These are phyloP conservation scores for Cinnamomum micranthum DNA, from an alignment of 164 flowering plant genomes.

Conservation along the genomic window DNA sequence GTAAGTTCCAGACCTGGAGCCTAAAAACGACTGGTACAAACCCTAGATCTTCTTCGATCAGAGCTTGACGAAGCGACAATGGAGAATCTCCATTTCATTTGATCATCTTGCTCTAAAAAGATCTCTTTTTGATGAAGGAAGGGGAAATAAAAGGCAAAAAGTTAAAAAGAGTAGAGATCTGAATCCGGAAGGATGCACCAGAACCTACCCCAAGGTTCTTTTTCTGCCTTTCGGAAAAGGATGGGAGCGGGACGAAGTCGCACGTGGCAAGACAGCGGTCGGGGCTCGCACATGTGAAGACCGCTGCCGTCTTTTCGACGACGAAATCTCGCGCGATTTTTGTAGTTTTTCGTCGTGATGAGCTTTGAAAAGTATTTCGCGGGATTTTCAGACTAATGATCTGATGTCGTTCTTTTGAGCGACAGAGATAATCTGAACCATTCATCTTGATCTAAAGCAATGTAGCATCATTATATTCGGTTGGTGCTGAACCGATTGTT, in stretches of 20 bases:
- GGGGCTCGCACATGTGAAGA: constrained; percentile 17
- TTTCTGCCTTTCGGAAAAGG: neutral
- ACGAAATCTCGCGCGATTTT: too few relatives aligned
- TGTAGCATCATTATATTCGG: too few relatives aligned
- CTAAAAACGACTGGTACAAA: neutral
- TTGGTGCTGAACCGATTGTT: too few relatives aligned
- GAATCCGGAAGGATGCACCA: constrained; percentile 1
- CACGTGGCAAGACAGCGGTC: constrained; percentile 11
- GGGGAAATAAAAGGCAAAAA: neutral
- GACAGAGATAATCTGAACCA: too few relatives aligned
- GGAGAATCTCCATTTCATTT: neutral
- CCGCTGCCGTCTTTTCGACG: neutral
- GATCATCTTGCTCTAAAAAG: too few relatives aligned
- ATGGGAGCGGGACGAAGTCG: neutral
- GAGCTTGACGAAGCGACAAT: neutral
- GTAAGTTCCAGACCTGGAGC: neutral
- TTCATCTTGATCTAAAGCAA: too few relatives aligned
- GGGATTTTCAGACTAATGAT: too few relatives aligned
- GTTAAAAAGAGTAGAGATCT: constrained; percentile 9
- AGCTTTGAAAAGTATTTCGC: too few relatives aligned
- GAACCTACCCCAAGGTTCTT: neutral
- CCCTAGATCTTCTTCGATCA: constrained; percentile 3
- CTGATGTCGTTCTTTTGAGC: too few relatives aligned
- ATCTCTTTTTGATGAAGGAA: neutral
- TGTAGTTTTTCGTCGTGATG: too few relatives aligned